Percentiles rank a stretch among this genome's conserved stretches.
Conservation (phyloP, 768 basidiomycete species). For the Neoboletus brunneissimus region DNA sequence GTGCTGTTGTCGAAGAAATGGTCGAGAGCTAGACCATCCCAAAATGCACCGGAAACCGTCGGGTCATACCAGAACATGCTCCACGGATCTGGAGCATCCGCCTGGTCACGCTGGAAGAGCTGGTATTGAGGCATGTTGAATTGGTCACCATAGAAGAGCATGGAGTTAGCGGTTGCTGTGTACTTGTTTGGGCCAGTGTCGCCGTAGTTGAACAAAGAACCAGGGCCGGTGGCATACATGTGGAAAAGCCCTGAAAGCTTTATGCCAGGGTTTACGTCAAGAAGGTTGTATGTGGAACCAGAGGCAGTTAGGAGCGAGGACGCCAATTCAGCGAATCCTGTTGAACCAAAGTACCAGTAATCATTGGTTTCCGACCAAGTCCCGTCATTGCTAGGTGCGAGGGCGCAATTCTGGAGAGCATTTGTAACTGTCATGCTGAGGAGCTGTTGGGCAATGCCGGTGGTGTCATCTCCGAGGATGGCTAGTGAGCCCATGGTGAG, state of each 20-base stretch:
- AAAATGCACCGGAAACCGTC: constrained; percentile 80
- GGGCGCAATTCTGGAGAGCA: constrained; percentile 74
- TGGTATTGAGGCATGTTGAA: constrained; percentile 72
- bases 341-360: constrained; percentile 95
- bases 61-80: constrained; percentile 96
- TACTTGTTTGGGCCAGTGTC: constrained; percentile 86
- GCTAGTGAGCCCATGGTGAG: constrained; percentile 88
- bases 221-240: constrained; percentile 82
- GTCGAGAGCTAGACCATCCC: constrained; percentile 84
- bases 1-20: constrained; percentile 67
- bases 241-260: constrained; percentile 79
- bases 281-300: constrained; percentile 75
- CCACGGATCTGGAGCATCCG: constrained; percentile 80
- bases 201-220: constrained; percentile 72
- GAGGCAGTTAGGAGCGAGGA: constrained; percentile 81
- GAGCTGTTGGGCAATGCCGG: constrained; percentile 64
- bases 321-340: constrained; percentile 85
- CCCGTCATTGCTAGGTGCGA: constrained; percentile 65
- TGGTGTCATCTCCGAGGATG: constrained; percentile 79
- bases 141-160: constrained; percentile 72
- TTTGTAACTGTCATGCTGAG: constrained; percentile 69
- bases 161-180: constrained; percentile 86
- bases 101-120: constrained; percentile 89
- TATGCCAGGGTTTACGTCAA: constrained; percentile 68
- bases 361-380: constrained; percentile 93